Conservation (phyloP, 2,329 filamentous ascomycete species). For the Cladosporium sp. region DNA sequence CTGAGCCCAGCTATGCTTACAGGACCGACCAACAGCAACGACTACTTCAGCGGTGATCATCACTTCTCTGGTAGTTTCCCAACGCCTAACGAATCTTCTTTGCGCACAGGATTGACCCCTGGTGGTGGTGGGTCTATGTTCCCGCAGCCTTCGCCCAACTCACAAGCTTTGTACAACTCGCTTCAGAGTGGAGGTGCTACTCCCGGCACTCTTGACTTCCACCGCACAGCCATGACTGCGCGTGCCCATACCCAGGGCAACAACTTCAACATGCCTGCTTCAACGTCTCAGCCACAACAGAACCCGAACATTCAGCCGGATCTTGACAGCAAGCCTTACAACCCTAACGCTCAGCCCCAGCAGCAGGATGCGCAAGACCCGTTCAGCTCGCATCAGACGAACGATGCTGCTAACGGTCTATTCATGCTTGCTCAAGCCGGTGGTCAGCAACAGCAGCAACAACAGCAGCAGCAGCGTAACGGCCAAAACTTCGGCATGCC, state of each 20-base stretch:
- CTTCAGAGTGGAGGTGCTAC: constrained; percentile 77
- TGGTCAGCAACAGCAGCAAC: constrained; percentile 41
- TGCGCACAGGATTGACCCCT: constrained; percentile 85
- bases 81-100: constrained; percentile 91
- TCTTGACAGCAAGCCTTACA: constrained; percentile 45
- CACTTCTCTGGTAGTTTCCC: constrained; percentile 79
- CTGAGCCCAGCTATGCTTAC: constrained; percentile 96
- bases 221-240: constrained; percentile 81
- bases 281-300: constrained; percentile 40
- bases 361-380: constrained; percentile 48
- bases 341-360: constrained; percentile 43
- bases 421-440: constrained; percentile 78
- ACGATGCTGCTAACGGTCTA: constrained; percentile 89
- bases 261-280: constrained; percentile 31
- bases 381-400: constrained; percentile 81
- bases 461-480: constrained; percentile 42
- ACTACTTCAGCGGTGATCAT: constrained; percentile 72
- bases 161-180: constrained; percentile 73
- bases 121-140: constrained; percentile 97
- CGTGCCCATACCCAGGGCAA: constrained; percentile 50
- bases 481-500: constrained; percentile 36
- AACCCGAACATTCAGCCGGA: constrained; percentile 34
- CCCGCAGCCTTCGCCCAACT: constrained; percentile 81
- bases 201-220: constrained; percentile 87
- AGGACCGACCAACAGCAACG: constrained; percentile 62